phyloP scores from a whole-genome alignment of 805 yeast genomes.

The Wickerhamiella allomyrinae region DNA sequence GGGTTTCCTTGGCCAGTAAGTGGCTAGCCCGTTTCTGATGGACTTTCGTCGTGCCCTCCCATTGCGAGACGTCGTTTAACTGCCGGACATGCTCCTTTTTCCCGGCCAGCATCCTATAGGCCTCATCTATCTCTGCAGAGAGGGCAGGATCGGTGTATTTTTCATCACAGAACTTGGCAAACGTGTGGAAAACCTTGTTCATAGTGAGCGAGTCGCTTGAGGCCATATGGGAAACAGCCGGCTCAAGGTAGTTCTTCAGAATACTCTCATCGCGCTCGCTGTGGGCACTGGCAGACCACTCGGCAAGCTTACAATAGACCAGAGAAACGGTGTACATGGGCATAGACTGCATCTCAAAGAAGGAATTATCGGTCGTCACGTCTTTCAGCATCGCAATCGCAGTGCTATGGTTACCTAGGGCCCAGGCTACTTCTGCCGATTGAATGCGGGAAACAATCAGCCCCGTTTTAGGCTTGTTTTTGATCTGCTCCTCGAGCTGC shows the following conservation, averaged over 20 bases:
- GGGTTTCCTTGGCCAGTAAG: slow-evolving; percentile 13
- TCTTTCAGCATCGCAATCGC: slow-evolving; percentile 43
- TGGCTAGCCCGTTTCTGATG: slow-evolving; percentile 38
- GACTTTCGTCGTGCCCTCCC: slow-evolving; percentile 25
- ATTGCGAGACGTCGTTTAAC: not conserved
- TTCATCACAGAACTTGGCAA: slow-evolving; percentile 52
- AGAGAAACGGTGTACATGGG: slow-evolving; percentile 5
- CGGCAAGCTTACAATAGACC: slow-evolving; percentile 23
- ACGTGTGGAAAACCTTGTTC: slow-evolving; percentile 38
- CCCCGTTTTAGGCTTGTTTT: not conserved
- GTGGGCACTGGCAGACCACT: slow-evolving; percentile 61
- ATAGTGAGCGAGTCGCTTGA: not conserved
- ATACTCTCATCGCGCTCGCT: slow-evolving; percentile 51
- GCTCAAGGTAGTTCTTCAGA: slow-evolving; percentile 40
- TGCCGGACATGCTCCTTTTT: not conserved
- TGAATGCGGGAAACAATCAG: slow-evolving; percentile 27
- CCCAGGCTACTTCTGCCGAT: slow-evolving; percentile 54
- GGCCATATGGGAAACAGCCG: slow-evolving; percentile 23
- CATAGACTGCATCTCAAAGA: slow-evolving; percentile 2
- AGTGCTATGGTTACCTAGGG: slow-evolving; percentile 37
- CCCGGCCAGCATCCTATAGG: not conserved
- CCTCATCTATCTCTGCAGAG: slow-evolving; percentile 3
- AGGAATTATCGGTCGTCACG: slow-evolving; percentile 11
- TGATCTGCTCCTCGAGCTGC: slow-evolving; percentile 12
- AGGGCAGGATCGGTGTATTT: slow-evolving; percentile 9